These are phyloP conservation scores for Xerocomus nothofagi DNA, from an alignment of 1,284 basidiomycete species.

Conservation along the genomic window DNA sequence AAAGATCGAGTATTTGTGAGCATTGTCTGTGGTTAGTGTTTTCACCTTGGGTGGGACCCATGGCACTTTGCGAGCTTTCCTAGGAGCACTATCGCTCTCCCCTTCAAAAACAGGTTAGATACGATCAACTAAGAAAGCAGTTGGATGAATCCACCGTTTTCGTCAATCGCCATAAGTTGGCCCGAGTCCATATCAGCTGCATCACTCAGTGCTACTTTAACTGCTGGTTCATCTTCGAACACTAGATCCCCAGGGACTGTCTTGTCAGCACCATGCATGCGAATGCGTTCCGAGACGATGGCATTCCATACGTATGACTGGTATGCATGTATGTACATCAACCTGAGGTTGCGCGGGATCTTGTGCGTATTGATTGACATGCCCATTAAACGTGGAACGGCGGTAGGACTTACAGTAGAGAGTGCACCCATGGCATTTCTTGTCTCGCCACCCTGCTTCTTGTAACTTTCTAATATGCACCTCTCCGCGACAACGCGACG, in stretches of 20 bases:
- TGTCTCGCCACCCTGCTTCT: slow-evolving; percentile 74
- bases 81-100: slow-evolving; percentile 31
- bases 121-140: slow-evolving; percentile 5
- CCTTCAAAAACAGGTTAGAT: slow-evolving; percentile 24
- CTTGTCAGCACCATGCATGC: slow-evolving; percentile 70
- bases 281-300: slow-evolving; percentile 90
- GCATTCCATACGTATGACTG: slow-evolving; percentile 99
- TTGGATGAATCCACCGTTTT: slow-evolving; percentile 40
- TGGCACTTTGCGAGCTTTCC: slow-evolving; percentile 46
- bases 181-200: slow-evolving; percentile 39
- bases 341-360: slow-evolving; percentile 92
- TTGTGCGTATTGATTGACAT: slow-evolving; percentile 33
- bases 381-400: not conserved
- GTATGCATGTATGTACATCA: slow-evolving; percentile 99
- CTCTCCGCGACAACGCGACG: slow-evolving; percentile 90
- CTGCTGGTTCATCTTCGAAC: slow-evolving; percentile 48
- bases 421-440: slow-evolving; percentile 85
- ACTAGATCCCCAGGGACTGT: slow-evolving; percentile 89
- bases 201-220: slow-evolving; percentile 37
- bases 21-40: slow-evolving; percentile 72
- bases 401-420: slow-evolving; percentile 64
- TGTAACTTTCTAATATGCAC: slow-evolving; percentile 87
- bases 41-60: slow-evolving; percentile 73
- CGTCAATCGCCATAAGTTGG: slow-evolving; percentile 39
- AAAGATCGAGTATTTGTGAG: slow-evolving; percentile 81